Evolutionary conservation across 768 basidiomycete species (phyloP).

Genomic region (Leccinellum luteum): DNA sequence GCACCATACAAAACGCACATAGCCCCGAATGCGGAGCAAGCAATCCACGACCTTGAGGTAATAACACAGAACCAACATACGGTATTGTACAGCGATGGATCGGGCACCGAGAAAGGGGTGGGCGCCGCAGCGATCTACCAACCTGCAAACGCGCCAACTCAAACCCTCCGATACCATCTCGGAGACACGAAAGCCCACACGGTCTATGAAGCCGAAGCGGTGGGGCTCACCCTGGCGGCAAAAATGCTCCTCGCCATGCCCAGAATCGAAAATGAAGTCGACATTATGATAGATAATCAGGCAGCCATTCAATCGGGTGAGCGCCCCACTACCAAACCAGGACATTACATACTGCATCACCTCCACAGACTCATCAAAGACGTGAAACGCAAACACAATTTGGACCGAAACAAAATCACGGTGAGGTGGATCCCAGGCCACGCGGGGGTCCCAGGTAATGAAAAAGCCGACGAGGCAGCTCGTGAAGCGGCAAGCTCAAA

Average conservation of each 20-base stretch:
- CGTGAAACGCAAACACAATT: no score
- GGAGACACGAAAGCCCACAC: background rate
- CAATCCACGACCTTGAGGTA: no score
- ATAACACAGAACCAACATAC: no score
- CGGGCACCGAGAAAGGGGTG: background rate
- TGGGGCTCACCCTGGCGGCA: background rate
- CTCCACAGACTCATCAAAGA: background rate
- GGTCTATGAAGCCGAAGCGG: background rate
- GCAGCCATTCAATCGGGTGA: background rate
- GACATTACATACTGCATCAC: background rate
- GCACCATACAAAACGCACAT: background rate
- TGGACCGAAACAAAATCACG: no score
- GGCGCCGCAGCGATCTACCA: background rate
- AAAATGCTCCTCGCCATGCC: background rate
- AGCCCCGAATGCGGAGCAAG: background rate
- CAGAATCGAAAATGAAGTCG: background rate
- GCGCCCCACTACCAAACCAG: background rate
- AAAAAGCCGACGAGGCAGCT: background rate
- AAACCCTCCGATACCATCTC: background rate
- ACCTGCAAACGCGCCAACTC: background rate
- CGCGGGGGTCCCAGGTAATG: background rate
- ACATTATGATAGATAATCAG: background rate
- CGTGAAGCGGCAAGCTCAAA: background rate
- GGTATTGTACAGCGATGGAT: background rate
- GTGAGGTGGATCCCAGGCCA: background rate